phyloP scores from a whole-genome alignment of 1,284 basidiomycete genomes.

The Agroathelia rolfsii region DNA sequence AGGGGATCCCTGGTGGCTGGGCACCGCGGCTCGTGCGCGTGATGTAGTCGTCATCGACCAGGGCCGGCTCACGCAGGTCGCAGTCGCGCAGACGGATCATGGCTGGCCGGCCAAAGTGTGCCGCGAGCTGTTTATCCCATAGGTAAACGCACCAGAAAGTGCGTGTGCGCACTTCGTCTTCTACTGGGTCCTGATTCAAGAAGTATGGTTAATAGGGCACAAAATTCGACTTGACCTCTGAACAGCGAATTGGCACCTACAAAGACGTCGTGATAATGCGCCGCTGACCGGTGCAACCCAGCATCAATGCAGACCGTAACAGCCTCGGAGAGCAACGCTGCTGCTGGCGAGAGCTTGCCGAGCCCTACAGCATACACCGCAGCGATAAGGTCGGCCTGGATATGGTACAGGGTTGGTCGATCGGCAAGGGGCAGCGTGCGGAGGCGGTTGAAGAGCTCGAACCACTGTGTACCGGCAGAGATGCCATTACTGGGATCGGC shows the following conservation, averaged over 20 bases:
- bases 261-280: slow-evolving; percentile 84
- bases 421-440: slow-evolving; percentile 83
- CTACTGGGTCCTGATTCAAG: slow-evolving; percentile 78
- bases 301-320: slow-evolving; percentile 79
- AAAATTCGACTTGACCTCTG: too few relatives aligned
- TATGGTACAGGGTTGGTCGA: slow-evolving; percentile 79
- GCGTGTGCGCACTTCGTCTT: slow-evolving; percentile 81
- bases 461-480: slow-evolving; percentile 84
- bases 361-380: slow-evolving; percentile 83
- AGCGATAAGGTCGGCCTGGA: slow-evolving; percentile 79
- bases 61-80: slow-evolving; percentile 73
- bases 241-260: too few relatives aligned
- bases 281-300: slow-evolving; percentile 77
- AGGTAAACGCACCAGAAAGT: slow-evolving; percentile 92
- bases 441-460: slow-evolving; percentile 75
- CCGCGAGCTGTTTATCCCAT: slow-evolving; percentile 83
- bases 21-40: slow-evolving; percentile 58
- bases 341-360: slow-evolving; percentile 80
- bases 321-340: slow-evolving; percentile 74
- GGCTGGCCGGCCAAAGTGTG: slow-evolving; percentile 80
- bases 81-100: slow-evolving; percentile 79
- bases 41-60: slow-evolving; percentile 85
- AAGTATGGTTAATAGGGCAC: too few relatives aligned
- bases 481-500: slow-evolving; percentile 71
- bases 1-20: slow-evolving; percentile 62